Evolutionary conservation across 202 grass and related monocot genomes (phyloP), one percentile per base, ranked within the genome.

Genomic region (Saccharum hybrid): DNA sequence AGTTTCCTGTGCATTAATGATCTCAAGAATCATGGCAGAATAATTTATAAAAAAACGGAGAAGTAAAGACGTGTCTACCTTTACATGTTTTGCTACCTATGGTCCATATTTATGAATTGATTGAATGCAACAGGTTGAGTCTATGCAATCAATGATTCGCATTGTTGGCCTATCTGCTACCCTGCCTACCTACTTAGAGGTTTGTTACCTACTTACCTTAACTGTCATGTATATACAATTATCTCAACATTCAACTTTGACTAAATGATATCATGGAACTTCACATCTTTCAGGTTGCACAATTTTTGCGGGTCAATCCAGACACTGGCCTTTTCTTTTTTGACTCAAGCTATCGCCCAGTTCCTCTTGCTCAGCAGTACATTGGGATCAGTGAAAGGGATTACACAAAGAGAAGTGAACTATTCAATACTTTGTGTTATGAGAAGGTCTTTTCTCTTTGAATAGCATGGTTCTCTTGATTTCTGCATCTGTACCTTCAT

Each of bases 161-260:
- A 98, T 98, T 79, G 95, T 98, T 81, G 95, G 95, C 57, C 87
- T 98, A 68, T 95, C 95, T 85, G 95, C 95, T 82, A 98, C 95
- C 70, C 88, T 98, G 66, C 95, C 95, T 74, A 98, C 94, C 81
- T 98, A 98, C 81, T 72, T 93, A 80, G 95, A 98, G 89, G 95
- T 98, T 31, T 83, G 66, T 90, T 54, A 41, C 33, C 46, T 78
- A 68, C 69, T 86, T 78, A 48, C n/a, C 40, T 78, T 88, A 79
- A 84, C 18, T 88, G 67, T 61, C 41, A 76, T 71, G 46, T 78
- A 68, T 78, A 34, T 49, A 12, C 28, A 3, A 10, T 37, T 82
- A 41, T 67, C 65, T 86, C 42, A 77, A 41, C 51, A 46, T 9
- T 63, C 42, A 77, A 40, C 40, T 70, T 6, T 51, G 68, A 57